These are phyloP conservation scores for Colletotrichum sp. DNA, from an alignment of 2,329 filamentous ascomycete genomes.

Conservation along the genomic window DNA sequence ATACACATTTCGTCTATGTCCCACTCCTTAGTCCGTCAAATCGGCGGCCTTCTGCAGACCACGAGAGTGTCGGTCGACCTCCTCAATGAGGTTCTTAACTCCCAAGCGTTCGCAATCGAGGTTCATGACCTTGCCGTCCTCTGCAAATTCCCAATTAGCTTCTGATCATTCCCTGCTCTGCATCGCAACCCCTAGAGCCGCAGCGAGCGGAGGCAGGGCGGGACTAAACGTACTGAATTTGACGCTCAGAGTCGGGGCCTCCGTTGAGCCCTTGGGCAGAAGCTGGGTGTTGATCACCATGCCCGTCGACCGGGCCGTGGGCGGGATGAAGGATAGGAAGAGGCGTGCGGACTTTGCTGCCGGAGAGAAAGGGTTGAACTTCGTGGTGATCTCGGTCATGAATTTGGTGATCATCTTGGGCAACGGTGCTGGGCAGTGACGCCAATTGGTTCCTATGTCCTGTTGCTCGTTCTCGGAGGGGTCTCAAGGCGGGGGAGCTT, in stretches of 20 bases:
- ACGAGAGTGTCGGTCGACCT: conserved; percentile 89
- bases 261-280: conserved; percentile 71
- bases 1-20: not conserved
- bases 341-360: conserved; percentile 83
- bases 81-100: conserved; percentile 85
- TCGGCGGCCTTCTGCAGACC: conserved; percentile 83
- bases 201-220: not conserved
- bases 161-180: not conserved
- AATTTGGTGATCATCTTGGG: conserved; percentile 81
- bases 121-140: conserved; percentile 91
- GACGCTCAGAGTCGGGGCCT: conserved; percentile 72
- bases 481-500: not conserved
- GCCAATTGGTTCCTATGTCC: not conserved
- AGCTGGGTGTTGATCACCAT: conserved; percentile 82
- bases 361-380: conserved; percentile 90
- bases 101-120: conserved; percentile 81
- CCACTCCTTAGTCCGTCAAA: conserved; percentile 55
- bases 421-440: not conserved
- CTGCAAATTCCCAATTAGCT: conserved; percentile 45
- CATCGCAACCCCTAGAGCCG: not conserved
- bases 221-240: conserved; percentile 79
- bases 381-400: conserved; percentile 82
- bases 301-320: conserved; percentile 73
- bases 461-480: not conserved
- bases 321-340: conserved; percentile 85